These are phyloP conservation scores for Epichloe coenophiala DNA, from an alignment of 2,329 filamentous ascomycete genomes.

Conservation along the genomic window DNA sequence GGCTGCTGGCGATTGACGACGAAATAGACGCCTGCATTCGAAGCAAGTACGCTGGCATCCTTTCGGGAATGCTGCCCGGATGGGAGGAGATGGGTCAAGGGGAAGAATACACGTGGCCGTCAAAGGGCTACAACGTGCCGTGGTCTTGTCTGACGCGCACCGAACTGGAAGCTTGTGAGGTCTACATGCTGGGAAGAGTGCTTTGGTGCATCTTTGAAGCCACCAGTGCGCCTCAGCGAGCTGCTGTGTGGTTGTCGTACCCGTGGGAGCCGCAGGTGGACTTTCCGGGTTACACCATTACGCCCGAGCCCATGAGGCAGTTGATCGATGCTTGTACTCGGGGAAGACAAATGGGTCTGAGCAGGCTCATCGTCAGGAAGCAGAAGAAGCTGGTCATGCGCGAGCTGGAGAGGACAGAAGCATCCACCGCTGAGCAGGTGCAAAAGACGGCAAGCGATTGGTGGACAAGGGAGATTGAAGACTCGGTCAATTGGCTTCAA, in stretches of 20 bases:
- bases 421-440: conserved; percentile 22
- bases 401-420: conserved; percentile 16
- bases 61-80: conserved; percentile 30
- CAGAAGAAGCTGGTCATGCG: conserved; percentile 33
- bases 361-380: conserved; percentile 29
- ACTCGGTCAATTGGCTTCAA: conserved; percentile 33
- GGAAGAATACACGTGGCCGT: conserved; percentile 35
- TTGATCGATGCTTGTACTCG: conserved; percentile 40
- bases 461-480: conserved; percentile 34
- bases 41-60: conserved; percentile 26
- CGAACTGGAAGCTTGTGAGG: conserved; percentile 45
- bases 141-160: conserved; percentile 37
- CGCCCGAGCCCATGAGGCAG: conserved; percentile 29
- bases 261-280: conserved; percentile 39
- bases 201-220: conserved; percentile 52
- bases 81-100: conserved; percentile 28
- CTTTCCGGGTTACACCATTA: conserved; percentile 38
- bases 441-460: conserved; percentile 28
- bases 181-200: conserved; percentile 48
- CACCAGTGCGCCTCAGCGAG: conserved; percentile 41
- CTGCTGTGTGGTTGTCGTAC: conserved; percentile 47
- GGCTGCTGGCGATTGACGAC: conserved; percentile 38
- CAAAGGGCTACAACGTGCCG: conserved; percentile 38
- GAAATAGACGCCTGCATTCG: conserved; percentile 26
- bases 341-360: conserved; percentile 32